Base-by-base conservation (phyloP, 495 filamentous ascomycete genomes). In the Penicillium verhagenii region DNA sequence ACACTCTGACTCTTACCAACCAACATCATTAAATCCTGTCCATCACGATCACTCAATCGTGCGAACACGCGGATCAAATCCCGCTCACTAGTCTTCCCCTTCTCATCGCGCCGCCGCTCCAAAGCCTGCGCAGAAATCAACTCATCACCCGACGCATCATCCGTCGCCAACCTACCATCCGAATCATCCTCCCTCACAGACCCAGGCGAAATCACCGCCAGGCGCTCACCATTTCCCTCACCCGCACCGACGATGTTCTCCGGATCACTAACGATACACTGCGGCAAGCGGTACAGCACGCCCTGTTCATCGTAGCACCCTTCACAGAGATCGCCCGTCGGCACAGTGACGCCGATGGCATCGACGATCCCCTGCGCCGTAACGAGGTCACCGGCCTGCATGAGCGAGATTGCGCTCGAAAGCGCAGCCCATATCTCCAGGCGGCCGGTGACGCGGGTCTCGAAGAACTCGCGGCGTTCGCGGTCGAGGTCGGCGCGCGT, bases 261-360 rank as follows among this genome's bases (percentile, higher is more conserved):
- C 6, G 92, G 92, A 67, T 92, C 88, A 47, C 80, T 75, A 8
- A 92, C 84, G 21, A 94, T 81, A 68, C 88, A 86, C 63, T 86
- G 83, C 6, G 90, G 90, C 18, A 96, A 58, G 7, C 82, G 74
- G 66, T 96, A 97, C 52, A 86, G 77, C 39, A 84, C 85, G 0
- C 92, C 92, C 40, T 82, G 71, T 37, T 85, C 77, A 70, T 96
- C 92, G 59, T 91, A 97, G 7, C 81, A 85, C 2, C 92, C 91
- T 37, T 87, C 78, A 14, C 81, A 81, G 9, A 91, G 64, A 65
- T 92, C 80, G 23, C 85, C 80, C 0, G 84, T 91, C 2, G 91
- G 91, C 33, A 94, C 73, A 1, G 88, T 96, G 35, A 96, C 79
- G 6, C 84, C 91, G 7, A 84, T 85, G 1, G 92, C 92, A 67